Evolutionary conservation across 2,329 filamentous ascomycete genomes (phyloP).

Genomic region (Fusarium tjaetaba): DNA sequence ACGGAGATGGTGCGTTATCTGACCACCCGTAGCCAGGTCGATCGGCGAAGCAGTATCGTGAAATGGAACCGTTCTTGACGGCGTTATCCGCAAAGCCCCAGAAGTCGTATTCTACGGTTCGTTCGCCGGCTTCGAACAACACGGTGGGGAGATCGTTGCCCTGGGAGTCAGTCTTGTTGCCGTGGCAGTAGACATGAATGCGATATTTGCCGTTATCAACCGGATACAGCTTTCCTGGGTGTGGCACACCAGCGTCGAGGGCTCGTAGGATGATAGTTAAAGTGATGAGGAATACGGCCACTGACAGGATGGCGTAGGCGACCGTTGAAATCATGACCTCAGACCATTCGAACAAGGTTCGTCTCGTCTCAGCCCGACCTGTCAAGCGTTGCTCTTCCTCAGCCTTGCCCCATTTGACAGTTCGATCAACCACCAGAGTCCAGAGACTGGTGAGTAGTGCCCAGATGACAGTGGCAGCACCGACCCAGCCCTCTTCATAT

Average conservation of each 20-base stretch:
- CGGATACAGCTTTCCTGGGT: slow-evolving; percentile 79
- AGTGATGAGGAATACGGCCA: slow-evolving; percentile 79
- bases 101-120: slow-evolving; percentile 80
- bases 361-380: slow-evolving; percentile 84
- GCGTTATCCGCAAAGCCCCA: slow-evolving; percentile 82
- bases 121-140: slow-evolving; percentile 84
- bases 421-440: slow-evolving; percentile 80
- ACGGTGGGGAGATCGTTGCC: slow-evolving; percentile 76
- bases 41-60: slow-evolving; percentile 94
- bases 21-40: slow-evolving; percentile 88
- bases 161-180: slow-evolving; percentile 69
- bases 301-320: slow-evolving; percentile 73
- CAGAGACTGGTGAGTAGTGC: slow-evolving; percentile 81
- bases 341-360: slow-evolving; percentile 84
- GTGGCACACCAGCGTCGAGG: slow-evolving; percentile 77
- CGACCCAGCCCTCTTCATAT: slow-evolving; percentile 89
- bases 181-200: slow-evolving; percentile 84
- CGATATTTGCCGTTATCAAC: slow-evolving; percentile 88
- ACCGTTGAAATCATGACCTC: slow-evolving; percentile 80
- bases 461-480: slow-evolving; percentile 86
- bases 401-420: slow-evolving; percentile 89
- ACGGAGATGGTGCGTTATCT: slow-evolving; percentile 92
- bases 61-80: slow-evolving; percentile 81
- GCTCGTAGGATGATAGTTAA: slow-evolving; percentile 82
- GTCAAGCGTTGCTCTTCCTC: slow-evolving; percentile 95